These are phyloP conservation scores for Hortaea werneckii DNA, from an alignment of 2,329 filamentous ascomycete genomes.

Conservation along the genomic window DNA sequence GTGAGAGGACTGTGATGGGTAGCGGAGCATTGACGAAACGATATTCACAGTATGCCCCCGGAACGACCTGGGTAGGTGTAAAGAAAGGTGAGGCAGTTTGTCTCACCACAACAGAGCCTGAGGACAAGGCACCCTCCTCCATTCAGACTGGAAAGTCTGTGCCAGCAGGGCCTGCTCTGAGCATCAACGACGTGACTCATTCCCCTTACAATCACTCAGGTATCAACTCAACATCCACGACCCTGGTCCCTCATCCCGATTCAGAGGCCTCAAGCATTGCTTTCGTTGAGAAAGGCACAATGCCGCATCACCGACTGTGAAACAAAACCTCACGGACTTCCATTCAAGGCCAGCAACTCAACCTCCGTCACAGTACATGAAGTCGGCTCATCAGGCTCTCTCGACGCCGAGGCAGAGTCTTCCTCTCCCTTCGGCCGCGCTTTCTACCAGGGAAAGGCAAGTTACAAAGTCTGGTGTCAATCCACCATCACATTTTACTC, in stretches of 20 bases:
- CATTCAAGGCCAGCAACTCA: no score
- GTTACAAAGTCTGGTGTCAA: constrained; percentile 42
- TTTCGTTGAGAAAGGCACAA: constrained; percentile 2
- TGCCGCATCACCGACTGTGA: no score
- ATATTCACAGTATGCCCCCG: constrained; percentile 34
- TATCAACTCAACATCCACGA: constrained; percentile 20
- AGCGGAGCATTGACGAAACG: constrained; percentile 44
- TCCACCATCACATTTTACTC: constrained; percentile 43
- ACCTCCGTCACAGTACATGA: no score
- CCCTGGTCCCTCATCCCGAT: constrained; percentile 9
- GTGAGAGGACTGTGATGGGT: constrained; percentile 41
- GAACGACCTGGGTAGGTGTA: constrained; percentile 44
- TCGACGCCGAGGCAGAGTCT: constrained; percentile 1
- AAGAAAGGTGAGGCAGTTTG: constrained; percentile 43
- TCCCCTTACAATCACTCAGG: constrained; percentile 7
- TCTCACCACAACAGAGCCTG: constrained; percentile 15
- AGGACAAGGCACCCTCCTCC: constrained; percentile 1
- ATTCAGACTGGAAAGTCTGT: neutral
- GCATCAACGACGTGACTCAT: neutral
- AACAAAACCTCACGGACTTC: no score
- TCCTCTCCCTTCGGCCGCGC: constrained; percentile 45
- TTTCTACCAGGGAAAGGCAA: constrained; percentile 43
- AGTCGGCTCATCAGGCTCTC: neutral
- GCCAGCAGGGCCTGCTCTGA: neutral
- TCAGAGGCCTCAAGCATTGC: constrained; percentile 14